Evolutionary conservation across 441 rosid species (phyloP), one percentile per base, ranked within the genome.

Genomic region (Erodium chrysanthum): DNA sequence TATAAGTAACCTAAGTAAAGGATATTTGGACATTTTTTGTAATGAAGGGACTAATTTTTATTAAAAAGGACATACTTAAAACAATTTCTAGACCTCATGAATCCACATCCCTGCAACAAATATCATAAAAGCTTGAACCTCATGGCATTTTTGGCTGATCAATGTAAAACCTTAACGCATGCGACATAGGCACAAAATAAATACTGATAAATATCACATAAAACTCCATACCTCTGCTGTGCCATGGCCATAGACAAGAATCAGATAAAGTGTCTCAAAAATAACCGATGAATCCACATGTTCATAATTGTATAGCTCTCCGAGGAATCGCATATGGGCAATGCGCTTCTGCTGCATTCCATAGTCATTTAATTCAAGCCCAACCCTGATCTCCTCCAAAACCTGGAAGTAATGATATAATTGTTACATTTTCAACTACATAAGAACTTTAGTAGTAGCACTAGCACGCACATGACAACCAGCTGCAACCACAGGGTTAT

Each of bases 291-390:
- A 92, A 78, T 90, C 99, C 77, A 92, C 96, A 42, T 85, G 99
- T 77, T 90, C 97, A 75, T 92, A 92, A 79, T 92, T 95, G 87
- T 95, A 95, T 67, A 92, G 87, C 84, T 92, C 98, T 78, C 98
- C 99, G 75, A 95, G 80, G 80, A 88, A 88, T 74, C 96, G 86
- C 97, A 92, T 87, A 78, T 87, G 99, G 9, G 98, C 98, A 76
- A 95, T 82, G 71, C 97, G 96, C 76, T 81, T 92, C 83, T 95
- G 99, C 81, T 92, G 99, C 91, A 92, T 88, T 72, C 96, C 96
- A 75, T 85, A 87, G 76, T 92, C 97, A 84, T 95, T 92, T 78
- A 90, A 77, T 74, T 92, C 99, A 68, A 95, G 83, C 65, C 98
- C 99, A 80, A 87, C 79, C 80, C 97, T 85, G 69, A 95, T 92